Evolutionary conservation across 352 stramenopile species (phyloP), one percentile per base, ranked within the genome.

Genomic region (Phytophthora meadii): DNA sequence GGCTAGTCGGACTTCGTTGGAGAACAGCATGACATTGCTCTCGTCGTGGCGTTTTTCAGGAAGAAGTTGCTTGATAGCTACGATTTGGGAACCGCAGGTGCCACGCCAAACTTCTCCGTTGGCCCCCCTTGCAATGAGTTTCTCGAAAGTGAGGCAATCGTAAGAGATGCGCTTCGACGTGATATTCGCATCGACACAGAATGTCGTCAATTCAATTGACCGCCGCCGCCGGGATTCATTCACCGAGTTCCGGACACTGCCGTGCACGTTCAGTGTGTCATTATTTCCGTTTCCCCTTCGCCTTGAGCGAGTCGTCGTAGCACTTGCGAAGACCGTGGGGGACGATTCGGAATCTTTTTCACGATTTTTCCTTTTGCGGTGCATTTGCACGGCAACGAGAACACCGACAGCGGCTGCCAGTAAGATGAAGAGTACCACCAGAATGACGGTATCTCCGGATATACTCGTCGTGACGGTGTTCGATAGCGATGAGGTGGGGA

Each of bases 1-100:
- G 0, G 73, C 76, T 0, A 92, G 68, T 0, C 78, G 70, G 9
- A 90, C 79, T 36, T 92, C 83, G 14, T 80, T 72, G 17, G 79
- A 61, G 22, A 92, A 92, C 7, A 77, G 36, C 55, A 76, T 76
- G 34, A 89, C 63, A 10, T 76, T 70, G 3, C 34, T 55, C 15
- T 72, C 54, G 44, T 86, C 69, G 37, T 75, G 64, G 4, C 71
- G 70, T 27, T 87, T 87, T 45, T 88, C 76, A 0, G 61, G 65
- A 10, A 92, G 15, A n/a, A 90, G 42, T 7, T 67, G 73, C 69
- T 92, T 92, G 58, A 90, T 84, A 9, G 84, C 81, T 6, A 92
- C 78, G 11, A 71, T 45, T 19, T 82, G 68, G 0, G 59, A 71
- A 5, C 66, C 57, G 45, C 70, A 83, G n/a, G 71, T 62, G 6